phyloP scores from a whole-genome alignment of 2,329 filamentous ascomycete genomes.

The Ploettnerulaceae sp. region DNA sequence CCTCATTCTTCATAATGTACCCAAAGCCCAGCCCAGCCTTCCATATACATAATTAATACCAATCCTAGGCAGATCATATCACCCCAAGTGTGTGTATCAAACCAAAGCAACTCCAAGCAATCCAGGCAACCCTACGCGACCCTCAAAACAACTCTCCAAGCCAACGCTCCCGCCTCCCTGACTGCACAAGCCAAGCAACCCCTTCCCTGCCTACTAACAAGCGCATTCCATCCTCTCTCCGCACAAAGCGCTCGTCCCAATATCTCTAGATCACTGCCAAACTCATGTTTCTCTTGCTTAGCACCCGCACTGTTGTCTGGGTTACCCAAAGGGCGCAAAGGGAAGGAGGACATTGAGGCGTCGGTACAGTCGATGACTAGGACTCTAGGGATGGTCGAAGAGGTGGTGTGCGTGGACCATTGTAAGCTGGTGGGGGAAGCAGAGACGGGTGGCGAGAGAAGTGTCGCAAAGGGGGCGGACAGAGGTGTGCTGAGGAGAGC shows the following conservation, averaged over 20 bases:
- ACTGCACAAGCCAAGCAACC: conserved; percentile 72
- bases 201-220: conserved; percentile 61
- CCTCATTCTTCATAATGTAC: too few species aligned
- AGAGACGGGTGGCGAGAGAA: conserved; percentile 30
- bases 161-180: conserved; percentile 66
- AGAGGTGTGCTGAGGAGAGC: conserved; percentile 42
- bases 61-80: not conserved
- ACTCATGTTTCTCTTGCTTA: conserved; percentile 2
- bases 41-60: not conserved
- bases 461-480: conserved; percentile 19
- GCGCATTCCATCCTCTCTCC: conserved; percentile 67
- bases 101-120: not conserved
- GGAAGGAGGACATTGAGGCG: conserved; percentile 9
- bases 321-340: not conserved
- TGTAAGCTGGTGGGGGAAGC: conserved; percentile 21
- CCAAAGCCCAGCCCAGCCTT: too few species aligned
- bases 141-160: conserved; percentile 42
- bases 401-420: conserved; percentile 34
- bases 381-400: conserved; percentile 38
- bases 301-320: not conserved
- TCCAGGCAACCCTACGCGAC: conserved; percentile 14
- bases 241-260: conserved; percentile 69
- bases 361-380: conserved; percentile 59
- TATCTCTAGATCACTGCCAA: conserved; percentile 61
- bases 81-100: not conserved